Percentiles rank a stretch among this genome's conserved stretches.
Conservation (phyloP, 2,329 filamentous ascomycete species). For the Zasmidium angulare region DNA sequence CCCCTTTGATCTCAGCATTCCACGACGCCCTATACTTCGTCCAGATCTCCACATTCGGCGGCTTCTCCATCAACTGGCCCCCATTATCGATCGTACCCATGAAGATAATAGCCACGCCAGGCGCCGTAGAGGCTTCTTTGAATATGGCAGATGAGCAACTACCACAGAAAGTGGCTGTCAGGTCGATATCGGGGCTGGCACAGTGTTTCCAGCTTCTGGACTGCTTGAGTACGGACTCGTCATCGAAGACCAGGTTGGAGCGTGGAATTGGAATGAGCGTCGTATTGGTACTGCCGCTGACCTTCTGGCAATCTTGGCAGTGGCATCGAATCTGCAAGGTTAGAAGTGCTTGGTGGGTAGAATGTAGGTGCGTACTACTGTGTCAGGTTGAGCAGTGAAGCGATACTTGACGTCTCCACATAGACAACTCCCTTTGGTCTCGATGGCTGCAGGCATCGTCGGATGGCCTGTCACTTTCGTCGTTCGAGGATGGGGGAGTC, state of each 20-base stretch:
- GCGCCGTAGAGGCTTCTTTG: neutral
- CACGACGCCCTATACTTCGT: neutral
- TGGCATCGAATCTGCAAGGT: neutral
- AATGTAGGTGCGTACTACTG: neutral
- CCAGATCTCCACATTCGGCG: neutral
- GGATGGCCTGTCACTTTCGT: neutral
- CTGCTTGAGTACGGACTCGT: neutral
- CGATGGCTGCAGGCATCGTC: neutral
- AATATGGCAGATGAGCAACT: neutral
- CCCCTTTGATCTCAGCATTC: neutral
- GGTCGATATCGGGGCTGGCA: neutral
- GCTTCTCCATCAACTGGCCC: neutral
- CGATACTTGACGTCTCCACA: neutral
- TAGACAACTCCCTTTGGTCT: neutral
- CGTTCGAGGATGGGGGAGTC: no score
- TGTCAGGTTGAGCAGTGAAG: neutral
- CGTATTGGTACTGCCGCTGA: neutral
- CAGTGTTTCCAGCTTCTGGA: neutral
- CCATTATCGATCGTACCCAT: neutral
- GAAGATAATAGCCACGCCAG: neutral
- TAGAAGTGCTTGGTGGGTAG: neutral
- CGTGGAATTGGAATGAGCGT: neutral
- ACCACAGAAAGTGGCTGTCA: neutral
- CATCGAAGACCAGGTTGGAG: neutral
- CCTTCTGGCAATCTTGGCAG: neutral